Evolutionary conservation across 257 asterid species (phyloP).

Genomic region (Oldenlandia corymbosa): DNA sequence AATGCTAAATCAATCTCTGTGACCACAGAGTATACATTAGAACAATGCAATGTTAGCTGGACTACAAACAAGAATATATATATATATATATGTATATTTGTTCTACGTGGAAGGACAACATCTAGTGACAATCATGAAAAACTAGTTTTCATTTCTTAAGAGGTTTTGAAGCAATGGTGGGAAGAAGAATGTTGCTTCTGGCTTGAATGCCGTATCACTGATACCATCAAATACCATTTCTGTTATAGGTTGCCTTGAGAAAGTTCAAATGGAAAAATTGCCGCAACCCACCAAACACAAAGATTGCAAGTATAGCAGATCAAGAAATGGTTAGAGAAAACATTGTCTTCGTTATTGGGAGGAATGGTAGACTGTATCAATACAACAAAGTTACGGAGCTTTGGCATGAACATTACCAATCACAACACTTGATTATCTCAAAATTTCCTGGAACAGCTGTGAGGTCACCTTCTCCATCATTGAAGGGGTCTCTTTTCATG

Average conservation of each 20-base stretch:
- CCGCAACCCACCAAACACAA: constrained; percentile 46
- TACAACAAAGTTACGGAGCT: constrained; percentile 70
- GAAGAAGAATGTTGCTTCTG: neutral
- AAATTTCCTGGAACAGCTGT: constrained; percentile 61
- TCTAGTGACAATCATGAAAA: neutral
- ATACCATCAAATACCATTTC: neutral
- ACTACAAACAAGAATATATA: neutral
- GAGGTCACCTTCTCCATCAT: constrained; percentile 36
- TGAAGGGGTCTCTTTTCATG: constrained; percentile 76
- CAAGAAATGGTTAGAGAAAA: constrained; percentile 74
- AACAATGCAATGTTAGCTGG: neutral
- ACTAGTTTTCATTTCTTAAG: neutral
- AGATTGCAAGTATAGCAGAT: constrained; percentile 63
- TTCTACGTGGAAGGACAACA: neutral
- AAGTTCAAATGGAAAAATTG: constrained; percentile 95
- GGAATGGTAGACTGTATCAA: constrained; percentile 63
- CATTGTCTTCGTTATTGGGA: constrained; percentile 58
- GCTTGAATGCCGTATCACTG: neutral
- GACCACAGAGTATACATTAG: too few species aligned
- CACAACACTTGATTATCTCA: constrained; percentile 69
- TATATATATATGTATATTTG: too few species aligned
- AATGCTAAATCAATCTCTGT: too few species aligned
- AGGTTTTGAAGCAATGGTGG: neutral
- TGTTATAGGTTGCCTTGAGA: constrained; percentile 59
- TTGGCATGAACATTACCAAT: constrained; percentile 84